phyloP scores from a whole-genome alignment of 1,284 basidiomycete genomes.

The Ganoderma sp. region DNA sequence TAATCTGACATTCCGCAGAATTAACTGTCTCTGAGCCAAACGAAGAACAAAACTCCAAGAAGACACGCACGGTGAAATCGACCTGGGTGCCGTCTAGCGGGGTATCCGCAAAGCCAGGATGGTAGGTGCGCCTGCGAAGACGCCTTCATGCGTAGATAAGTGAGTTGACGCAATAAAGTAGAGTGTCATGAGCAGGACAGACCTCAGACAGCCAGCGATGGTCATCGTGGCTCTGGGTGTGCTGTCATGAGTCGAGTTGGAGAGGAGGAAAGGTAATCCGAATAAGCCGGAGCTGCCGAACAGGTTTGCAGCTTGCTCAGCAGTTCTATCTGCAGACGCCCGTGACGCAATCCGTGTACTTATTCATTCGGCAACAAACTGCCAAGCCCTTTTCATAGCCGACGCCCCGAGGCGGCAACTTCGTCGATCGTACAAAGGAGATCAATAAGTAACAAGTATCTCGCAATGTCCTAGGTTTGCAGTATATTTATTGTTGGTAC shows the following conservation, averaged over 20 bases:
- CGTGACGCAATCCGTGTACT: background rate
- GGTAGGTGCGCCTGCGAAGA: constrained; percentile 22
- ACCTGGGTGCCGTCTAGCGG: constrained; percentile 22
- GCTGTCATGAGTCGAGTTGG: constrained; percentile 13
- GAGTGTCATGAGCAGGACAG: background rate
- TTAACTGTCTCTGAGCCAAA: background rate
- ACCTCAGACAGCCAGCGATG: constrained; percentile 27
- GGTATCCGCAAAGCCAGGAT: constrained; percentile 11
- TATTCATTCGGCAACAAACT: background rate
- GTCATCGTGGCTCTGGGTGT: constrained; percentile 5
- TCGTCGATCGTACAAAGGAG: background rate
- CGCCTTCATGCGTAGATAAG: constrained; percentile 12
- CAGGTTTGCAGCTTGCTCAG: constrained; percentile 14
- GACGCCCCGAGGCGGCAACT: background rate
- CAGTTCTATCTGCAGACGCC: background rate
- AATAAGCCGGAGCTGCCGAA: background rate
- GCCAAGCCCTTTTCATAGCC: background rate
- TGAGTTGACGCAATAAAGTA: background rate
- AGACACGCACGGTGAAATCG: constrained; percentile 29
- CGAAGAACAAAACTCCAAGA: background rate
- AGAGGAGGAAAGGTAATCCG: constrained; percentile 3
- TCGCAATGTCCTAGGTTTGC: background rate
- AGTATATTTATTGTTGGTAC: background rate
- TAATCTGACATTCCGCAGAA: constrained; percentile 37
- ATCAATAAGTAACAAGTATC: too few relatives aligned